These are phyloP conservation scores for Nyssa sinensis DNA, from an alignment of 148 eudicot species.

Conservation along the genomic window DNA sequence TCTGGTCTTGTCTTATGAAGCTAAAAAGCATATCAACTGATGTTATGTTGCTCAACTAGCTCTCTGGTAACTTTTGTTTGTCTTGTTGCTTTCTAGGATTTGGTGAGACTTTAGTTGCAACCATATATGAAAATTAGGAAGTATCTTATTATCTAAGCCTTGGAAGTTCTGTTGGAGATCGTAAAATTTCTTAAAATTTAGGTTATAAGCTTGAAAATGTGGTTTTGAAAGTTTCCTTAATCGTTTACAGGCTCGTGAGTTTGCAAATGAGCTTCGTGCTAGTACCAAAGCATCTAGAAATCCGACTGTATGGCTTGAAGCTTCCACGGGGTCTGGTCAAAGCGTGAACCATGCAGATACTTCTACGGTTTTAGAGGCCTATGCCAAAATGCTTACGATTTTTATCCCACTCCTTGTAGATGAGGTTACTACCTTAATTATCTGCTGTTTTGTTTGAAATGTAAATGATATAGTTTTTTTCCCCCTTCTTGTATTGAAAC, in stretches of 20 bases:
- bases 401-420: constrained; percentile 93
- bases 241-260: constrained; percentile 75
- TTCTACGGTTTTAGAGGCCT: constrained; percentile 89
- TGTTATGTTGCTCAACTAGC: background rate
- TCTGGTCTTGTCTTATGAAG: background rate
- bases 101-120: background rate
- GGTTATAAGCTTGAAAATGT: background rate
- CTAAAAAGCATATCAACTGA: background rate
- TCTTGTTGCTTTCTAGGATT: background rate
- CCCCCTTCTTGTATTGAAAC: background rate
- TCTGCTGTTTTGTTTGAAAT: background rate
- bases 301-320: constrained; percentile 88
- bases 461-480: background rate
- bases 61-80: background rate
- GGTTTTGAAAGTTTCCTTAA: constrained; percentile 10
- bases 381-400: constrained; percentile 83
- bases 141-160: background rate
- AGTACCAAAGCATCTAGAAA: constrained; percentile 85
- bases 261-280: constrained; percentile 95
- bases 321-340: constrained; percentile 67
- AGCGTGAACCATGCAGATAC: constrained; percentile 74
- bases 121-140: constrained; percentile 2
- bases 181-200: background rate
- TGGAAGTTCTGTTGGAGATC: background rate
- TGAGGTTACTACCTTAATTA: constrained; percentile 52